Evolutionary conservation across 805 yeast genomes (phyloP), one percentile per base, ranked within the genome.

Genomic region (Teunomyces gatunensis): DNA sequence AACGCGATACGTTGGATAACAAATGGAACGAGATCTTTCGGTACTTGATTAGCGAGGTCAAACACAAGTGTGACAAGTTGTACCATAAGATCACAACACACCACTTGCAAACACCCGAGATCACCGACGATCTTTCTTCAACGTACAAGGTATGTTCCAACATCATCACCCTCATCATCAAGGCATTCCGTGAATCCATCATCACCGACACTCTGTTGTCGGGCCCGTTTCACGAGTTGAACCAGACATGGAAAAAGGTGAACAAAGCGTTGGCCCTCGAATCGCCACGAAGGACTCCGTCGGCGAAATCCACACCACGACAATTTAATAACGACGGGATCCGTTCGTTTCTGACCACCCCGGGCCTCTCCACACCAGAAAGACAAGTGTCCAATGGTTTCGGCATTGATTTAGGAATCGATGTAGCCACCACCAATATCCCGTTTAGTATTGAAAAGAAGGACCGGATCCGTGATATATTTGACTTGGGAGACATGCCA

Each of bases 11-110:
- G 25, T 69, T 84, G 3, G 84, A 81, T 49, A 59, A 66, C 25
- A 73, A 81, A 57, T 84, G 89, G 88, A 64, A 69, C 51, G 74
- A 74, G 20, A 67, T 83, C 2, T 81, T 83, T 51, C 64, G 65
- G 23, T 75, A 69, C 48, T 58, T 83, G 45, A 67, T 79, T 39
- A 59, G 66, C 2, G 80, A 80, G 50, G 57, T 75, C 3, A 42
- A 34, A 7, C 27, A 7, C 18, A 54, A 53, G 42, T 62, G 67
- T 43, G 52, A 55, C 11, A 43, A 43, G 23, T 21, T 52, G 12
- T n/a, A 40, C n/a, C 7, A 30, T 20, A 45, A 36, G 15, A 21
- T 40, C 15, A 13, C 43, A 11, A 27, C 20, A 11, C 21, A 21
- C 6, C 39, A 44, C 10, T 32, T 27, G 15, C 17, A 23, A 13